Evolutionary conservation across 1,284 basidiomycete species (phyloP).

Genomic region (Apiotrichum brassicae): DNA sequence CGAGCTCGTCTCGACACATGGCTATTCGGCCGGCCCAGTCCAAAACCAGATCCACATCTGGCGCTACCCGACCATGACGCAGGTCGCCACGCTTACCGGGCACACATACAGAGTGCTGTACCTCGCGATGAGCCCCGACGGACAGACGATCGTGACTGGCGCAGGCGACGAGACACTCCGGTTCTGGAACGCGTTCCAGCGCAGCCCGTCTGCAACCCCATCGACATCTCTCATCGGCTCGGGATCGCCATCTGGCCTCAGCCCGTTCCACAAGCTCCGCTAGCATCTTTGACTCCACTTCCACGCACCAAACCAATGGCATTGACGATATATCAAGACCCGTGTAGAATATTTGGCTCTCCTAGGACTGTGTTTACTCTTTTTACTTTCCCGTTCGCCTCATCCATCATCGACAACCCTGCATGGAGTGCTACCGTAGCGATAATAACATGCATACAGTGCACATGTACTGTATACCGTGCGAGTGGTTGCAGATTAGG

Average conservation of each 20-base stretch:
- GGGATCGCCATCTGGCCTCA: not conserved
- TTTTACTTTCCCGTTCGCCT: too few species aligned
- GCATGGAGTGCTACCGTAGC: too few species aligned
- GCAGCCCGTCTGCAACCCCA: not conserved
- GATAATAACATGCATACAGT: not conserved
- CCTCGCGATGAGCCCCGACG: conserved; percentile 93
- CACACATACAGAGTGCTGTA: conserved; percentile 93
- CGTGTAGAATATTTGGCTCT: too few species aligned
- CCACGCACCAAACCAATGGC: too few species aligned
- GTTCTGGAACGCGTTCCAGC: conserved; percentile 90
- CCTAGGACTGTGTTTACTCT: too few species aligned
- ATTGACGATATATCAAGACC: too few species aligned
- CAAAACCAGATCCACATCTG: conserved; percentile 99
- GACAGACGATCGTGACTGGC: conserved; percentile 95
- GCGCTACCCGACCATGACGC: conserved; percentile 88
- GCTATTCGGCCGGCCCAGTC: conserved; percentile 85
- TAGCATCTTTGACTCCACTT: not conserved
- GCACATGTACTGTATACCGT: not conserved
- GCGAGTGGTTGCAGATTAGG: too few species aligned
- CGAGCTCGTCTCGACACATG: conserved; percentile 95
- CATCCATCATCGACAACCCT: too few species aligned
- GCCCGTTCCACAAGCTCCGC: conserved; percentile 4
- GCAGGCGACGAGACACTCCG: conserved; percentile 94
- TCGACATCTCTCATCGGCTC: not conserved
- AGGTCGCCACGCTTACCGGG: conserved; percentile 89